Conservation (phyloP, 1,284 basidiomycete genomes). For the Cutaneotrichosporon cavernicola region DNA sequence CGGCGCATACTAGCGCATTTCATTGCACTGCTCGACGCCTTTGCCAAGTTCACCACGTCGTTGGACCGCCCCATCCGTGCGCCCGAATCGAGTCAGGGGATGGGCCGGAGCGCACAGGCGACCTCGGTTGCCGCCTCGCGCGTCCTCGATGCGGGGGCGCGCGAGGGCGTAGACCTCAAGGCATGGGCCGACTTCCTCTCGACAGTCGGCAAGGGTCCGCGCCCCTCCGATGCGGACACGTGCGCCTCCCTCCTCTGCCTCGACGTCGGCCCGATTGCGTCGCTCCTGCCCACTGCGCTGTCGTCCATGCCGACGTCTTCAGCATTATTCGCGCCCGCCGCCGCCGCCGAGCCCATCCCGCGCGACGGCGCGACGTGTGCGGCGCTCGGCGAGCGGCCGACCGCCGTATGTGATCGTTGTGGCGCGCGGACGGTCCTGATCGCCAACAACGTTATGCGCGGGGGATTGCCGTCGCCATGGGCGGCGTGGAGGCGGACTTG, state of each 20-base stretch:
- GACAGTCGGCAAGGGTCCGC: constrained; percentile 16
- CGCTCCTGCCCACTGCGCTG: constrained; percentile 20
- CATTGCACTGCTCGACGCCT: constrained; percentile 33
- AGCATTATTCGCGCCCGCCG: constrained; percentile 28
- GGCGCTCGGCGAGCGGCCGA: constrained; percentile 25
- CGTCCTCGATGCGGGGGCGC: constrained; percentile 28
- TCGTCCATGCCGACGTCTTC: constrained; percentile 30
- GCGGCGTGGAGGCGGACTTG: constrained; percentile 26
- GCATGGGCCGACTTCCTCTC: constrained; percentile 39
- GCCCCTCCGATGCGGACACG: constrained; percentile 21
- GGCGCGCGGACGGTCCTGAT: constrained; percentile 23
- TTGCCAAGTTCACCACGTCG: constrained; percentile 29
- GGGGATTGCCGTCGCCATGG: constrained; percentile 14
- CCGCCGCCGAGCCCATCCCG: constrained; percentile 5
- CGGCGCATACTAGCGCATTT: constrained; percentile 30
- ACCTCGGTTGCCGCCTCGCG: constrained; percentile 37
- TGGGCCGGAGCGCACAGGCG: constrained; percentile 30
- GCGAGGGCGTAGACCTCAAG: constrained; percentile 36
- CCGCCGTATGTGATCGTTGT: constrained; percentile 35
- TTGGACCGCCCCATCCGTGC: constrained; percentile 40
- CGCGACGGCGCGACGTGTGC: constrained; percentile 35
- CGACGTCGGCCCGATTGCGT: constrained; percentile 19
- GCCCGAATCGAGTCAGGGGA: constrained; percentile 26
- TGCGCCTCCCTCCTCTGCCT: constrained; percentile 25
- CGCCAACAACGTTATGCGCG: constrained; percentile 19